Evolutionary conservation across 805 yeast species (phyloP).

Genomic region (Dipodascopsis uninucleata): DNA sequence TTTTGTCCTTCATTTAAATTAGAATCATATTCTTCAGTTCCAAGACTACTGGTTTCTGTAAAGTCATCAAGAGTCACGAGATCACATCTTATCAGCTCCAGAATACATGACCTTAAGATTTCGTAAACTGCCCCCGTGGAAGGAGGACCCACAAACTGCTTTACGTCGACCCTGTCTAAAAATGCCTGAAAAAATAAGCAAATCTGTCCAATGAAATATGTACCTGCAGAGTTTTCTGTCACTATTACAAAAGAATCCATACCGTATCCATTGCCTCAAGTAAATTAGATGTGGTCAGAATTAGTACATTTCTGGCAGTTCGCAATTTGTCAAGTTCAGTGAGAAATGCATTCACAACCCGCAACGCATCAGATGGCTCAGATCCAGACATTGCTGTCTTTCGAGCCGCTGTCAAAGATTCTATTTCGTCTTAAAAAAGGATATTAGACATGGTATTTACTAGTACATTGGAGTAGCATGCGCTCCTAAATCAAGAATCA

Average conservation of each 20-base stretch:
- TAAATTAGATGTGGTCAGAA: constrained; percentile 45
- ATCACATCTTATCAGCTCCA: constrained; percentile 27
- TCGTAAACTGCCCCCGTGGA: constrained; percentile 33
- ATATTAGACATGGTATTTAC: neutral
- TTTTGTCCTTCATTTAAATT: too few species aligned
- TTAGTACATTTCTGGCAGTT: constrained; percentile 35
- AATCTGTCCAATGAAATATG: too few species aligned
- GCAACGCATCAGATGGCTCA: constrained; percentile 44
- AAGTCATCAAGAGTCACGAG: constrained; percentile 7
- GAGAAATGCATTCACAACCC: constrained; percentile 45
- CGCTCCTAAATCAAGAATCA: neutral
- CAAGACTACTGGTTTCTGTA: neutral
- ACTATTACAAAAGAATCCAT: neutral
- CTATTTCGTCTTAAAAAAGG: constrained; percentile 42
- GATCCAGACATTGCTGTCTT: constrained; percentile 36
- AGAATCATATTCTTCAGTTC: neutral
- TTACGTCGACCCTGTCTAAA: constrained; percentile 43
- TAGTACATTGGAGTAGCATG: neutral
- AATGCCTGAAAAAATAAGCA: constrained; percentile 38
- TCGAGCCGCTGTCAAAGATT: constrained; percentile 45
- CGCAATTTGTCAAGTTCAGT: constrained; percentile 44
- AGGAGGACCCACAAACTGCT: constrained; percentile 40
- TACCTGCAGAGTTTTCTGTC: too few species aligned
- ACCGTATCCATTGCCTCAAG: constrained; percentile 39
- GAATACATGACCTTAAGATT: constrained; percentile 36